Percentiles rank a stretch among this genome's conserved stretches.
Evolutionary conservation across 306 rosid species (phyloP).

Genomic region (Quercus mongolica): DNA sequence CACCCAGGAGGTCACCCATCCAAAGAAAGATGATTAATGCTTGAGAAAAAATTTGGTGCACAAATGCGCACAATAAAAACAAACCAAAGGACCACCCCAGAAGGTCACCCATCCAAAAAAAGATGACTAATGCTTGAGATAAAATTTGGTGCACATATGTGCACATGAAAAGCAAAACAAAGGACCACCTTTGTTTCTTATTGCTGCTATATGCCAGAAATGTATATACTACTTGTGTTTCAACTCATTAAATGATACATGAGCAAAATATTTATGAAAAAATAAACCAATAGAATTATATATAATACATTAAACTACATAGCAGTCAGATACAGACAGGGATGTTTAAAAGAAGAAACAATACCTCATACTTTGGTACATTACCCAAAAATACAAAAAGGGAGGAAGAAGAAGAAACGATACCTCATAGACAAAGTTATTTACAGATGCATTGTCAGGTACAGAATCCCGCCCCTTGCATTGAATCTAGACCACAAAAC

Average conservation of each 20-base stretch:
- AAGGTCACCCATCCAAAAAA: neutral
- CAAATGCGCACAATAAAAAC: neutral
- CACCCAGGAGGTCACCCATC: too few species aligned
- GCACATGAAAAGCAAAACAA: neutral
- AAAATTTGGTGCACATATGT: too few species aligned
- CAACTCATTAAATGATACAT: neutral
- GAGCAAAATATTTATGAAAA: neutral
- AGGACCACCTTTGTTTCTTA: neutral
- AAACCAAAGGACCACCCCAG: neutral
- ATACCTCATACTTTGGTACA: neutral
- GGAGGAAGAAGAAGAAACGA: too few species aligned
- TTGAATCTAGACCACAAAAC: conserved; percentile 65
- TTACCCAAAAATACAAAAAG: too few species aligned
- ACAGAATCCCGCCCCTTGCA: conserved; percentile 95
- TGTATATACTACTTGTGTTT: neutral
- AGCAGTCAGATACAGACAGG: conserved; percentile 15
- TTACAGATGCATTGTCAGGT: conserved; percentile 86
- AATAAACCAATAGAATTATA: neutral
- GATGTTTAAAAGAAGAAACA: conserved; percentile 34
- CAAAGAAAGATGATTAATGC: neutral
- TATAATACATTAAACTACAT: conserved; percentile 4
- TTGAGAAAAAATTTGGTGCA: neutral
- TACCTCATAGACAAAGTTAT: conserved; percentile 90
- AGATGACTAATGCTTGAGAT: neutral
- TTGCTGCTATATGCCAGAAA: neutral